A percentile compares a stretch with the other conserved stretches of the same genome.
Conservation (phyloP, 140 eudicot genomes). For the Oenanthe javanica region DNA sequence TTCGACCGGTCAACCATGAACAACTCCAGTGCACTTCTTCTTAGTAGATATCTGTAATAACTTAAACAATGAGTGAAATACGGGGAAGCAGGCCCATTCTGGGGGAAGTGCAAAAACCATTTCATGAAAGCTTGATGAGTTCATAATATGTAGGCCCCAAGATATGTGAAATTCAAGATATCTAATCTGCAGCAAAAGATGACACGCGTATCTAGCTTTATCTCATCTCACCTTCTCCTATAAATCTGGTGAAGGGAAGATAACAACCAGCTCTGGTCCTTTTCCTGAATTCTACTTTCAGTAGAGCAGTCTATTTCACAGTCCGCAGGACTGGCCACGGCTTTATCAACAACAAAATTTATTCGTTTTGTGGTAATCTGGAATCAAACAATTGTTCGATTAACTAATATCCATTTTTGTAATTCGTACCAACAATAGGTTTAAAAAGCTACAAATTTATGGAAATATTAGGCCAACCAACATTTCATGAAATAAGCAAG, state of each 20-base stretch:
- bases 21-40: constrained; percentile 97
- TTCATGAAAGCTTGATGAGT: neutral
- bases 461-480: constrained; percentile 2
- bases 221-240: constrained; percentile 77
- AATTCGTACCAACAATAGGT: constrained; percentile 12
- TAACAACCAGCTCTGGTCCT: constrained; percentile 86
- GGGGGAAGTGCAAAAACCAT: neutral
- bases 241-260: constrained; percentile 94
- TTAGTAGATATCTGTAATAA: constrained; percentile 73
- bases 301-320: constrained; percentile 41
- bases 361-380: constrained; percentile 87
- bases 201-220: neutral
- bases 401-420: neutral
- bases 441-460: constrained; percentile 10
- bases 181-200: neutral
- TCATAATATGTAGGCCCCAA: neutral
- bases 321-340: constrained; percentile 35
- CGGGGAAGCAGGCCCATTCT: neutral
- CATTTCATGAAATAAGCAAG: constrained; percentile 9
- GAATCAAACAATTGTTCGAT: constrained; percentile 8
- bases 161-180: neutral
- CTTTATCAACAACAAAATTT: constrained; percentile 70
- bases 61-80: constrained; percentile 19
- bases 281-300: constrained; percentile 53
- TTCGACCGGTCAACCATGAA: constrained; percentile 98